Evolutionary conservation across 2,329 filamentous ascomycete species (phyloP), one percentile per base, ranked within the genome.

Genomic region (Mycosphaerella sp.): DNA sequence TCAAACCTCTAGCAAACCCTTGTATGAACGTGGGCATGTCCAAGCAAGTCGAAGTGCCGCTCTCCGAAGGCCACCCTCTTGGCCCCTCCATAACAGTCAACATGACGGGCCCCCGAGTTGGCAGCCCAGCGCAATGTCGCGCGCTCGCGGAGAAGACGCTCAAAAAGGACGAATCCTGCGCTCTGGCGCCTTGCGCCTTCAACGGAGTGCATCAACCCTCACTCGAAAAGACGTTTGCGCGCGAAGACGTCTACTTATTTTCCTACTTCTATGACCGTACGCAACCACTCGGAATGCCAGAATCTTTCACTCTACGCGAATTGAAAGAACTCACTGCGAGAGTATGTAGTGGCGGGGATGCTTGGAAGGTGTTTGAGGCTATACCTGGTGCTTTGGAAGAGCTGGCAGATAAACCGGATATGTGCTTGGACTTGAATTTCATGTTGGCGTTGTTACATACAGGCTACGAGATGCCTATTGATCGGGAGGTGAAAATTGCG

Each of bases 181-280:
- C 78, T 56, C 74, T 97, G 43, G 80, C 87, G 0, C 93, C 93
- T n/a, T 98, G 93, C 76, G 95, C 93, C 1, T 98, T 98, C 82
- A 95, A 95, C 69, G 93, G 93, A 58, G 83, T 98, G 27, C 88
- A 98, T 73, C 93, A 98, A 71, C 93, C 93, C 8, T 85, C 86
- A 17, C 79, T 98, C 42, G 84, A 82, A 61, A 95, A 95, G 78
- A 98, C 93, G 0, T 98, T 98, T 65, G 76, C 87, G 21, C 80
- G 79, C 57, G 91, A 97, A 71, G 90, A 96, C 64, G 82, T 97
- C 35, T 98, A 91, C 73, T 89, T 97, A 62, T 91, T 98, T 73
- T 95, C 88, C 27, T 98, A 95, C 79, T 98, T 98, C 74, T 96
- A 86, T 73, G 93, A 98, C 75, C 90, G 94, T 64, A 94, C 87